Percentiles rank a stretch among this genome's conserved stretches.
These are phyloP conservation scores for Caryopteris hybrid DNA, from an alignment of 305 asterid species.

Conservation along the genomic window DNA sequence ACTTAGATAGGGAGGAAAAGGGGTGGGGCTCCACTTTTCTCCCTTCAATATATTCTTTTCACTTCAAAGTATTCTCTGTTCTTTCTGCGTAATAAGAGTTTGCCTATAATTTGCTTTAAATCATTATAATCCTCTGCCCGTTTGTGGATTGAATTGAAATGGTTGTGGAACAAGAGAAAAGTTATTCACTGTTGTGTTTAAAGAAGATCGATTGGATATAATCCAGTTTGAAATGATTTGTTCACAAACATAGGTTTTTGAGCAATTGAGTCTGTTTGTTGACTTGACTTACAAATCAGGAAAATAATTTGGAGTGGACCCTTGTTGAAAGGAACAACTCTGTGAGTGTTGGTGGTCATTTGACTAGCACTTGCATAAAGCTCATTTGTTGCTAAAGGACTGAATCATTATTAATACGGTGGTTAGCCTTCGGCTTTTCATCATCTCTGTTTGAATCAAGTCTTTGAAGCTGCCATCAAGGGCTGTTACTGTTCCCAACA, in stretches of 20 bases:
- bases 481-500: not conserved
- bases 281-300: not conserved
- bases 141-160: not conserved
- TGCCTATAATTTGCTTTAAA: constrained; percentile 3
- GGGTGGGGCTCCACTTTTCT: not conserved
- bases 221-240: not conserved
- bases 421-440: not conserved
- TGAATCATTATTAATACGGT: not conserved
- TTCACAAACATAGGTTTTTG: not conserved
- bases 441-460: not conserved
- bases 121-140: not conserved
- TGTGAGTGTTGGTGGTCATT: not conserved
- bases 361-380: not conserved
- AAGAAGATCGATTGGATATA: not conserved
- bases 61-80: not conserved
- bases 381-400: not conserved
- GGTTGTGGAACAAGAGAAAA: not conserved
- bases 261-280: not conserved
- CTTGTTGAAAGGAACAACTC: not conserved
- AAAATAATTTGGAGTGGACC: not conserved
- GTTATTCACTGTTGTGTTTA: not conserved
- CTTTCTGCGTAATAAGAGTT: no score
- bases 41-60: not conserved
- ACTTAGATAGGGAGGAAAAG: not conserved
- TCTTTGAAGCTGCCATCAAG: not conserved